Percentiles rank a stretch among this genome's conserved stretches.
phyloP scores from a whole-genome alignment of 202 grass and related monocot species.

The Eragrostis tef region DNA sequence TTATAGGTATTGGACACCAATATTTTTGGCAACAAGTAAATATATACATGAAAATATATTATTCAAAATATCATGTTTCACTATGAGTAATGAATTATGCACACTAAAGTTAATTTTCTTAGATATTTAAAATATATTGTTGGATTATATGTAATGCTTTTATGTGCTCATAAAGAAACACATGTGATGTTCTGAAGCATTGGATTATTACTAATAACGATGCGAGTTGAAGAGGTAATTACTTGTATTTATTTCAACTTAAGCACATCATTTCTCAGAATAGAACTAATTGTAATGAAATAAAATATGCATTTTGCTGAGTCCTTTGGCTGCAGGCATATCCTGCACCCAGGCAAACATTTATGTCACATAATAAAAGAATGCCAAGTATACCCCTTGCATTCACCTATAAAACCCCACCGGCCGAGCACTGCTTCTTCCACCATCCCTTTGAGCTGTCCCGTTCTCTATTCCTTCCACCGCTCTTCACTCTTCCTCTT shows the following conservation, averaged over 20 bases:
- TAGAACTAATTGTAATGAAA: not conserved
- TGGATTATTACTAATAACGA: too few relatives aligned
- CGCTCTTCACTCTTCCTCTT: not conserved
- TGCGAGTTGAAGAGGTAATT: not conserved
- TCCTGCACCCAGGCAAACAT: not conserved
- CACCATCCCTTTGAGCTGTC: not conserved
- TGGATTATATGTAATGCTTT: not conserved
- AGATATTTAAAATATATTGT: not conserved
- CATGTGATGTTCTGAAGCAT: too few relatives aligned
- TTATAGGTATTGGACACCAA: not conserved
- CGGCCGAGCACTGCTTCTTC: not conserved
- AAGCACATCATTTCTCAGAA: too few relatives aligned
- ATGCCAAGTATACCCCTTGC: not conserved
- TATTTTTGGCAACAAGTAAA: not conserved
- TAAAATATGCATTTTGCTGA: not conserved
- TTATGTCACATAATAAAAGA: not conserved
- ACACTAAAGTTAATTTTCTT: not conserved
- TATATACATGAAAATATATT: too few relatives aligned
- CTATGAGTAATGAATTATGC: too few relatives aligned
- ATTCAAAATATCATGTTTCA: not conserved
- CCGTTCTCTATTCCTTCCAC: not conserved
- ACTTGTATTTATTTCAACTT: not conserved
- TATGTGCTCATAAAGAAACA: too few relatives aligned
- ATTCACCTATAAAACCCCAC: slow-evolving; percentile 5
- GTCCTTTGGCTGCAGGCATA: not conserved